Conservation (phyloP, 2,329 filamentous ascomycete species). For the Domatiomyces catenatus region DNA sequence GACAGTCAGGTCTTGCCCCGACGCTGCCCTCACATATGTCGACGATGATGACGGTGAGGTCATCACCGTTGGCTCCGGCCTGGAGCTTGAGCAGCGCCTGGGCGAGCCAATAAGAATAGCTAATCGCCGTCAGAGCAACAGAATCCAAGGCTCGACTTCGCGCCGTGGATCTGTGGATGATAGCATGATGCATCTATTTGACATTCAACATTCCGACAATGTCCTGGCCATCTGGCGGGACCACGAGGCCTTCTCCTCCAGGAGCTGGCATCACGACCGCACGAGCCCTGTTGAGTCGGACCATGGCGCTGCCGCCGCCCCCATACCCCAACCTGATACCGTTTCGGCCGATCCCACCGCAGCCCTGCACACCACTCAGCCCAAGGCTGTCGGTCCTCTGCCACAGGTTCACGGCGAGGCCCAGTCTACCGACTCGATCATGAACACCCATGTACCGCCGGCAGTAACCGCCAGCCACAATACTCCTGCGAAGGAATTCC, state of each 20-base stretch:
- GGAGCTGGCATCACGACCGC: slow-evolving; percentile 3
- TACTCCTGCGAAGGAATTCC: slow-evolving; percentile 2
- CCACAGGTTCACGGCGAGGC: background rate
- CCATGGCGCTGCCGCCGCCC: background rate
- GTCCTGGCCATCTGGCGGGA: slow-evolving; percentile 15
- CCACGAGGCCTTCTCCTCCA: slow-evolving; percentile 13
- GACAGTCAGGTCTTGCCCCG: slow-evolving; percentile 26
- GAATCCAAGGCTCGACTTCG: background rate
- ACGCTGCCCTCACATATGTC: slow-evolving; percentile 28
- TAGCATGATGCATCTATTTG: slow-evolving; percentile 28
- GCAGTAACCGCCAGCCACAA: background rate
- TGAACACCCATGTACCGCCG: background rate
- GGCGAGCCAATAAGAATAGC: slow-evolving; percentile 23
- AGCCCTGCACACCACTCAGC: background rate
- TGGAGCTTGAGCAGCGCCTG: slow-evolving; percentile 32
- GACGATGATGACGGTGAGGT: slow-evolving; percentile 33
- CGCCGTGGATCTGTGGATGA: slow-evolving; percentile 8
- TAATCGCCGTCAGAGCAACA: background rate
- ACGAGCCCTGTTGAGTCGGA: background rate
- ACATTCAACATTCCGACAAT: slow-evolving; percentile 20
- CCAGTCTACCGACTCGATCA: too few species aligned
- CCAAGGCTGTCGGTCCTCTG: too few species aligned
- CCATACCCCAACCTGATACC: background rate
- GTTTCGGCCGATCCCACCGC: background rate
- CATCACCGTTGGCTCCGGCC: slow-evolving; percentile 33